Evolutionary conservation across 2,329 filamentous ascomycete species (phyloP).

Genomic region (Aaosphaeria arxii): DNA sequence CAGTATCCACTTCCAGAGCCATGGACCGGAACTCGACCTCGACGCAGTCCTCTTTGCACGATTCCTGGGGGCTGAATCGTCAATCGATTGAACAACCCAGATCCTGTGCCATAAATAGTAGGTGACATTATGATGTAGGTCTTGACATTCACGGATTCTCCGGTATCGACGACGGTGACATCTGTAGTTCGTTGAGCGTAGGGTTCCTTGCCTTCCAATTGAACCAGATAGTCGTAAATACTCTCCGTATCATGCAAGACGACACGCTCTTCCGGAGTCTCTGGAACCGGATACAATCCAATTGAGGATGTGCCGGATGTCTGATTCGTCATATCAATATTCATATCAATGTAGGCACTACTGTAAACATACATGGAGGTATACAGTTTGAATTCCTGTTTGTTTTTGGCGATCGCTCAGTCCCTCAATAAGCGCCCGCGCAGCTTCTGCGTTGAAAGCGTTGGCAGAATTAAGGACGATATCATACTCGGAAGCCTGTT

Average conservation of each 20-base stretch:
- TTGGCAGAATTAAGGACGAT: background rate
- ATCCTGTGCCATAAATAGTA: slow-evolving; percentile 47
- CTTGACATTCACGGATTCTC: slow-evolving; percentile 40
- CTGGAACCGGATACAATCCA: slow-evolving; percentile 38
- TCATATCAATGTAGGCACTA: background rate
- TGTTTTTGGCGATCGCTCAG: slow-evolving; percentile 15
- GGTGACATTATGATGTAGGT: slow-evolving; percentile 48
- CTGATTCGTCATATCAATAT: background rate
- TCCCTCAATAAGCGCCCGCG: slow-evolving; percentile 1
- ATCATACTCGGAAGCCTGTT: background rate
- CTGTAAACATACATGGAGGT: background rate
- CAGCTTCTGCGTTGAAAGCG: background rate
- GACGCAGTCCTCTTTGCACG: slow-evolving; percentile 27
- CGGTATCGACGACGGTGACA: slow-evolving; percentile 41
- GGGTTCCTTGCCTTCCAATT: slow-evolving; percentile 33
- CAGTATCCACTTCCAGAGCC: slow-evolving; percentile 39
- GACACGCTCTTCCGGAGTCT: slow-evolving; percentile 1
- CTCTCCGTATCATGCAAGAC: slow-evolving; percentile 44
- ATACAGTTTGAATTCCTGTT: background rate
- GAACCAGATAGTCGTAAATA: slow-evolving; percentile 42
- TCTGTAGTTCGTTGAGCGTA: slow-evolving; percentile 48
- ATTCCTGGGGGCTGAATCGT: slow-evolving; percentile 40
- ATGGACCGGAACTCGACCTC: slow-evolving; percentile 30
- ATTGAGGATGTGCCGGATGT: slow-evolving; percentile 47
- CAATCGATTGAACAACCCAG: slow-evolving; percentile 41